Base-by-base conservation (phyloP, 176 grass and related monocot species). In the Otatea glauca region DNA sequence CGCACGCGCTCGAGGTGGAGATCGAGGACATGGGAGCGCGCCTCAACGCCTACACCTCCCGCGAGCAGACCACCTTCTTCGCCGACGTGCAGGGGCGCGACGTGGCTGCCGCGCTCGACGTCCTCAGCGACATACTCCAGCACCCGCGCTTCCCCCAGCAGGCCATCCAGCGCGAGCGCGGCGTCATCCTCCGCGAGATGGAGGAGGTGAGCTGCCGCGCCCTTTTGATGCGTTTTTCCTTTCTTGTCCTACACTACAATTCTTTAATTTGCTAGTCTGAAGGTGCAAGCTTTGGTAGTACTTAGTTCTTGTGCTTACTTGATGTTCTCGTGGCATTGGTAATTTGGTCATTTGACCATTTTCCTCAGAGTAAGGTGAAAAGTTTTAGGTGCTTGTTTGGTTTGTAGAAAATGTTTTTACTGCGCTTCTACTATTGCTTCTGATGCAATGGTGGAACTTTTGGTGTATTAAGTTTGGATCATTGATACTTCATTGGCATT, bases 181-280 rank as follows among this genome's bases (percentile, higher is more conserved):
- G 93, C 39, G 96, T 98, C 77, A 98, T 98, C 68, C 96, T 98
- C 69, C 96, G 96, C 17, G 96, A 98, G 88, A 94, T 98, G 96
- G 84, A 98, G 76, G 96, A 98, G 96, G 96, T 94, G 80, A 92
- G 74, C 65, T 77, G 55, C 87, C 14, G 53, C 73, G 56, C 47
- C 14, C 68, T 41, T 74, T 82, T 72, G 54, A 54, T 59, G 68
- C 17, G 39, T 9, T 24, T 27, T 39, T 7, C 32, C 70, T 77
- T 63, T 85, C 58, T 81, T 70, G 25, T 11, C 48, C 25, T 48
- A 29, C 37, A 51, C 21, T 16, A 43, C 34, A 27, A 75, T 58
- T 27, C 7, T 2, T 59, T 25, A 64, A 24, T 67, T 89, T 69
- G 16, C 3, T 54, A 89, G 9, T 72, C 25, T 18, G 35, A 71